These are phyloP conservation scores for Phytophthora pseudosyringae DNA, from an alignment of 352 stramenopile species.

Conservation along the genomic window DNA sequence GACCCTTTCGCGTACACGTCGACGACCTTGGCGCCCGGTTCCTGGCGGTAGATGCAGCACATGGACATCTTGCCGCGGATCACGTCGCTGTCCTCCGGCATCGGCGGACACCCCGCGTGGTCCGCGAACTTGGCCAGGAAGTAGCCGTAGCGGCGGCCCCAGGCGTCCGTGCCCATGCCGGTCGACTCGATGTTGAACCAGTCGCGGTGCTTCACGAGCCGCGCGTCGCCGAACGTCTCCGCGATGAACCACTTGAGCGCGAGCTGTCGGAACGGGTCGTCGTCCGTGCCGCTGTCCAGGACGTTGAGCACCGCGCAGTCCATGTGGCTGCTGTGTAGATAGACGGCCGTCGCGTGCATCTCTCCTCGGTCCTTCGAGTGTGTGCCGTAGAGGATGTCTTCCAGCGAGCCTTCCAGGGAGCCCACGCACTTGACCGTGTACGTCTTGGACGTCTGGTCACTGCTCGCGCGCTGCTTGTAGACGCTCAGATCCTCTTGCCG, in stretches of 20 bases:
- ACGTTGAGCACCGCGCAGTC: conserved; percentile 56
- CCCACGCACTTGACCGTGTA: conserved; percentile 53
- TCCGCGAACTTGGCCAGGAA: conserved; percentile 49
- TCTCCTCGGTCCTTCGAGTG: conserved; percentile 51
- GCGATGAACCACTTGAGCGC: conserved; percentile 61
- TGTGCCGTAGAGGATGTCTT: conserved; percentile 61
- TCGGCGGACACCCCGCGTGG: conserved; percentile 45
- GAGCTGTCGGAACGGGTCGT: conserved; percentile 54
- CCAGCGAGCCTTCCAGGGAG: conserved; percentile 50
- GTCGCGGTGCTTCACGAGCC: conserved; percentile 63
- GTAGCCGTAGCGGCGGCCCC: conserved; percentile 56
- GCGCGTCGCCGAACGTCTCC: conserved; percentile 43
- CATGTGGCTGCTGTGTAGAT: conserved; percentile 38
- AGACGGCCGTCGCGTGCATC: conserved; percentile 45
- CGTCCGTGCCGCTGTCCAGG: conserved; percentile 41
- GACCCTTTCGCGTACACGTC: conserved; percentile 55
- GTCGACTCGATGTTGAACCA: conserved; percentile 68
- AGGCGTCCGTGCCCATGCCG: conserved; percentile 42
- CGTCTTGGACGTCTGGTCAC: conserved; percentile 12
- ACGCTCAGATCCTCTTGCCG: conserved; percentile 39
- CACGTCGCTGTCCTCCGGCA: conserved; percentile 38
- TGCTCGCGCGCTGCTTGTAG: conserved; percentile 23
- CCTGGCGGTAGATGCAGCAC: conserved; percentile 67
- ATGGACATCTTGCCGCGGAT: conserved; percentile 61
- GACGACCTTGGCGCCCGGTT: conserved; percentile 35